A percentile compares a stretch with the other conserved stretches of the same genome.
phyloP scores from a whole-genome alignment of 495 filamentous ascomycete species.

The Aeminium ludgeri region DNA sequence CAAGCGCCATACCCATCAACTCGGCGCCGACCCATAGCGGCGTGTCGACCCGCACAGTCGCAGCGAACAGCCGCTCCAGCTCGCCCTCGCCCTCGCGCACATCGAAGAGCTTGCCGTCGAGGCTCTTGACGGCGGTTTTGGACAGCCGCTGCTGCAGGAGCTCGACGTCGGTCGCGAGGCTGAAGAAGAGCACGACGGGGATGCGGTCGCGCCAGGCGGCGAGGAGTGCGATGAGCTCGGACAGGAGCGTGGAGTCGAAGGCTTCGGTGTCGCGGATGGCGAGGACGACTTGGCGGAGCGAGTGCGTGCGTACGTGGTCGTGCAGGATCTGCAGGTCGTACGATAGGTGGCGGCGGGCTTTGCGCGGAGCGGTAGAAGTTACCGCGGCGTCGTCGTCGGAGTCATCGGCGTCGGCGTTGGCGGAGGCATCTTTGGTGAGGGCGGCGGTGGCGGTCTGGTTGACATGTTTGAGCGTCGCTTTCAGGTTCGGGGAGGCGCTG shows the following conservation, averaged over 20 bases:
- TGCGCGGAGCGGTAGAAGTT: constrained; percentile 7
- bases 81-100: constrained; percentile 59
- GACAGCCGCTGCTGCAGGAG: constrained; percentile 72
- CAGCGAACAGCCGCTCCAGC: constrained; percentile 63
- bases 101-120: constrained; percentile 70
- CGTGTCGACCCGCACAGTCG: constrained; percentile 38
- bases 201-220: constrained; percentile 35
- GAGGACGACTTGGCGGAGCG: constrained; percentile 47
- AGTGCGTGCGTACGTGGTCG: constrained; percentile 40
- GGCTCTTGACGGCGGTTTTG: constrained; percentile 48
- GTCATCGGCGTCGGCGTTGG: constrained; percentile 24
- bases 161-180: constrained; percentile 79
- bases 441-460: constrained; percentile 59
- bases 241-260: constrained; percentile 64
- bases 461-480: constrained; percentile 64
- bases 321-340: constrained; percentile 80
- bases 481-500: constrained; percentile 65
- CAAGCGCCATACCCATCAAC: constrained; percentile 45
- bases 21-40: constrained; percentile 52
- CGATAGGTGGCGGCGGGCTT: constrained; percentile 60
- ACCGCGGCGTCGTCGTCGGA: constrained; percentile 39
- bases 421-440: no score
- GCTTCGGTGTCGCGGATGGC: constrained; percentile 84
- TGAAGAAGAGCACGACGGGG: constrained; percentile 71
- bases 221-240: constrained; percentile 61